A percentile compares a stretch with the other conserved stretches of the same genome.
phyloP scores from a whole-genome alignment of 192 early-diverging fungal genomes.

The Phycomyces blakesleeanus region DNA sequence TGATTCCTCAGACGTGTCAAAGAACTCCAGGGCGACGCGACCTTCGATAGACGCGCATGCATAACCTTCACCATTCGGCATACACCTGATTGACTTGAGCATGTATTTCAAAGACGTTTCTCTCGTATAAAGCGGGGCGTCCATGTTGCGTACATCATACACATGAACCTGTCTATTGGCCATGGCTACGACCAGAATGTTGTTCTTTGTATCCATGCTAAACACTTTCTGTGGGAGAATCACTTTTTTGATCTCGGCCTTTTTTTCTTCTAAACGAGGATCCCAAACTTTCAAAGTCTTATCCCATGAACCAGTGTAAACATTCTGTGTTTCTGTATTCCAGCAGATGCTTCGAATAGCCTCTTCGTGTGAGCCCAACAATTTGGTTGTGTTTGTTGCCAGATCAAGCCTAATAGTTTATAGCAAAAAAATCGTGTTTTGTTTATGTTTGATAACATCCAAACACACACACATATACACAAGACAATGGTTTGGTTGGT shows the following conservation, averaged over 20 bases:
- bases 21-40: slow-evolving; percentile 89
- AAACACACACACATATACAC: too few species aligned
- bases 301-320: slow-evolving; percentile 94
- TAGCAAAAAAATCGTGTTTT: too few species aligned
- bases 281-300: slow-evolving; percentile 79
- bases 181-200: slow-evolving; percentile 79
- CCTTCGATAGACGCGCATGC: slow-evolving; percentile 92
- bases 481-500: too few species aligned
- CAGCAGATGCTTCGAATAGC: slow-evolving; percentile 68
- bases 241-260: slow-evolving; percentile 34
- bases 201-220: slow-evolving; percentile 71
- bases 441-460: too few species aligned
- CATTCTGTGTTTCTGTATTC: slow-evolving; percentile 50
- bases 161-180: slow-evolving; percentile 73
- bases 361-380: slow-evolving; percentile 79
- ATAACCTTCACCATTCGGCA: slow-evolving; percentile 86
- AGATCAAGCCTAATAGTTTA: slow-evolving; percentile 57
- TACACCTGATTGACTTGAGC: slow-evolving; percentile 76
- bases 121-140: slow-evolving; percentile 61
- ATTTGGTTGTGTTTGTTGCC: slow-evolving; percentile 44
- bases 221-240: slow-evolving; percentile 76
- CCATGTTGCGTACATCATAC: slow-evolving; percentile 86
- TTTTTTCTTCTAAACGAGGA: slow-evolving; percentile 44
- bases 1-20: slow-evolving; percentile 64
- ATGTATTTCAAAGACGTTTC: slow-evolving; percentile 87